phyloP scores from a whole-genome alignment of 495 filamentous ascomycete genomes.

The Thermochaetoides thermophila region DNA sequence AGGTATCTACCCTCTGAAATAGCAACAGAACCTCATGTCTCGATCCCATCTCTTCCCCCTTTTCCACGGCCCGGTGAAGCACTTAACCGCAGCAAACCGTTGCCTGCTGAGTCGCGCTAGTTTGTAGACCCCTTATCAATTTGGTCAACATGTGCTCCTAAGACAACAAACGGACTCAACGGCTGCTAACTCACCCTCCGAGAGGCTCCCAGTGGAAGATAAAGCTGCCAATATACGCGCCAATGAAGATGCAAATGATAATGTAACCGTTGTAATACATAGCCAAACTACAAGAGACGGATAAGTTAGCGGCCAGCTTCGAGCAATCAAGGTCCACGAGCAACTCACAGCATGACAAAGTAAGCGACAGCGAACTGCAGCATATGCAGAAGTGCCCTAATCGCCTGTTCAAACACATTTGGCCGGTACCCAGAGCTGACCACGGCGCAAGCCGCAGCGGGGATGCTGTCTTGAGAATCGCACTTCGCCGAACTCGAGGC shows the following conservation, averaged over 20 bases:
- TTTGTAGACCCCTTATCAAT: neutral
- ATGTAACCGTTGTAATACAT: constrained; percentile 60
- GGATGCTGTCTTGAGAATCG: constrained; percentile 1
- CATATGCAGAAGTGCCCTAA: constrained; percentile 50
- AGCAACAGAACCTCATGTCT: too few species aligned
- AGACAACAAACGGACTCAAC: neutral
- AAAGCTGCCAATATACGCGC: constrained; percentile 46
- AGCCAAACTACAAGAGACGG: constrained; percentile 16
- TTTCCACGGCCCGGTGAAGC: too few species aligned
- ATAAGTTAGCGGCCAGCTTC: neutral
- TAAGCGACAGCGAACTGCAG: constrained; percentile 56
- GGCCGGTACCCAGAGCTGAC: constrained; percentile 27
- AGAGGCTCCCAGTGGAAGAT: constrained; percentile 44
- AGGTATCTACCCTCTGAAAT: too few species aligned
- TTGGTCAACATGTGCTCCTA: neutral
- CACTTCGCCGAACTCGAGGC: neutral
- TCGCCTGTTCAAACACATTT: constrained; percentile 37
- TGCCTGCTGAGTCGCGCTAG: constrained; percentile 7
- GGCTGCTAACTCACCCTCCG: constrained; percentile 3
- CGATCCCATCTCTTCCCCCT: too few species aligned
- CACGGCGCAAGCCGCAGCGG: neutral
- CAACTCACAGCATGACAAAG: constrained; percentile 52
- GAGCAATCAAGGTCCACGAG: too few species aligned
- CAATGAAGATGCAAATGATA: constrained; percentile 50
- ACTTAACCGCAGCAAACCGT: constrained; percentile 11